These are phyloP conservation scores for Trichoderma brevicompactum DNA, from an alignment of 2,329 filamentous ascomycete genomes.

Conservation along the genomic window DNA sequence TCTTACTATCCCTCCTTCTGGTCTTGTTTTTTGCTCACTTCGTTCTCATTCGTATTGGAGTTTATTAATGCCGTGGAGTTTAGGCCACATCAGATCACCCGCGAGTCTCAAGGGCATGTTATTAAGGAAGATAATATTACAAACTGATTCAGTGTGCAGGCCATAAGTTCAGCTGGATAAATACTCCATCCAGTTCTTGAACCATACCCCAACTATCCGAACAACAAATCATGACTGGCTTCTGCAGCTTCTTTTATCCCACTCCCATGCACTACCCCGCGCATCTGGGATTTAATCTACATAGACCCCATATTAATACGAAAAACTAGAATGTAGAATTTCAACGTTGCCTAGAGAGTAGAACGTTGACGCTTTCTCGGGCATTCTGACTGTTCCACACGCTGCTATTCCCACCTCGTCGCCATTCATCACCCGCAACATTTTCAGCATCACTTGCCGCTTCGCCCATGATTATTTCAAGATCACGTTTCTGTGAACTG, in stretches of 20 bases:
- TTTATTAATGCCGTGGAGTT: conserved; percentile 22
- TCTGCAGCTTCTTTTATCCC: not conserved
- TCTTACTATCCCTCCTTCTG: conserved; percentile 2
- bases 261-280: not conserved
- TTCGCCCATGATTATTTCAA: conserved; percentile 87
- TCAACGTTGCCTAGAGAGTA: conserved; percentile 59
- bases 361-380: conserved; percentile 65
- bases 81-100: conserved; percentile 3
- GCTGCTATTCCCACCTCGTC: conserved; percentile 60
- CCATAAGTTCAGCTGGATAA: not conserved
- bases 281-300: not conserved
- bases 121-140: conserved; percentile 21
- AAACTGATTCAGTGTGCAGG: conserved; percentile 12
- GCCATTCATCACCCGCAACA: conserved; percentile 69
- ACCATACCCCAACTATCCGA: conserved; percentile 3
- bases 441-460: conserved; percentile 66
- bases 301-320: not conserved
- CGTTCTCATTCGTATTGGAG: conserved; percentile 11
- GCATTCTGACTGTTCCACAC: conserved; percentile 63
- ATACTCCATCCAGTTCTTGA: not conserved
- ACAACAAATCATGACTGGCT: conserved; percentile 23
- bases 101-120: conserved; percentile 9
- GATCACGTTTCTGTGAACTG: conserved; percentile 85
- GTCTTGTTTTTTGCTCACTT: not conserved
- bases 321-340: not conserved